phyloP scores from a whole-genome alignment of 805 yeast genomes.

The Debaryomyces tyrocola region DNA sequence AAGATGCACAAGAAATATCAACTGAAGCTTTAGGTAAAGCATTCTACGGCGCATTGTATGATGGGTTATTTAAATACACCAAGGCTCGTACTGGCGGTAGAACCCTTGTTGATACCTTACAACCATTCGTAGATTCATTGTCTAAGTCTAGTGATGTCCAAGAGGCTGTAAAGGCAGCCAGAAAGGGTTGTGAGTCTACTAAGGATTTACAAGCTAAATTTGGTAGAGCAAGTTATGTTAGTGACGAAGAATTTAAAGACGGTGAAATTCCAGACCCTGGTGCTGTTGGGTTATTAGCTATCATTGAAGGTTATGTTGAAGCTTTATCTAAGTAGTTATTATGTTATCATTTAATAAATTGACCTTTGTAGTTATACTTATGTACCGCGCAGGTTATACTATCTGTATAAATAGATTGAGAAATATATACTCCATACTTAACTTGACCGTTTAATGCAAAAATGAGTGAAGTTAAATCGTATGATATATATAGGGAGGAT shows the following conservation, averaged over 20 bases:
- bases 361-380: slow-evolving; percentile 5
- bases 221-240: slow-evolving; percentile 91
- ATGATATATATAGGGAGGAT: slow-evolving; percentile 12
- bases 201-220: slow-evolving; percentile 76
- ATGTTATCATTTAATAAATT: not conserved
- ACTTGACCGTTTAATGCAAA: not conserved
- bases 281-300: slow-evolving; percentile 78
- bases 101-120: slow-evolving; percentile 84
- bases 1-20: slow-evolving; percentile 35
- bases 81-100: slow-evolving; percentile 88
- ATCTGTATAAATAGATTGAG: not conserved
- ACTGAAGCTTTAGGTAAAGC: slow-evolving; percentile 45
- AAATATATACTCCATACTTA: not conserved
- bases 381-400: slow-evolving; percentile 10
- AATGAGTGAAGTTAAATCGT: not conserved
- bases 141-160: slow-evolving; percentile 48
- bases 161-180: slow-evolving; percentile 68
- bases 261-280: slow-evolving; percentile 96
- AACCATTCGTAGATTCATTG: slow-evolving; percentile 77
- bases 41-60: slow-evolving; percentile 55
- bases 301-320: slow-evolving; percentile 45
- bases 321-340: not conserved
- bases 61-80: slow-evolving; percentile 79
- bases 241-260: slow-evolving; percentile 55
- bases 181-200: slow-evolving; percentile 74